Conservation (phyloP, 1,139 yeast species). For the Pichia inconspicua region DNA sequence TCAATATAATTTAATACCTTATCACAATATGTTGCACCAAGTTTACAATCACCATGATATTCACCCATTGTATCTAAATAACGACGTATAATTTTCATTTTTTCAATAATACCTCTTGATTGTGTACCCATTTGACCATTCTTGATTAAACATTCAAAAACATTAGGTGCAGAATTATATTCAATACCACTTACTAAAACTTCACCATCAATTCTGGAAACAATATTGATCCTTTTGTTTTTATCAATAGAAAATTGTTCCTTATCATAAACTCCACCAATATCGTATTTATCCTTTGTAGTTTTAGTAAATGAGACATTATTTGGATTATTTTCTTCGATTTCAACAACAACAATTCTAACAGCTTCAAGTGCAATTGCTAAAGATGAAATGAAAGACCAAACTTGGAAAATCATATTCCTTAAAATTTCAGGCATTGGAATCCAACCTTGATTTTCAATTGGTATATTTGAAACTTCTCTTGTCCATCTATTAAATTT, state of each 20-base stretch:
- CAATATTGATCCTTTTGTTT: constrained; percentile 2
- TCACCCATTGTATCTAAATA: constrained; percentile 17
- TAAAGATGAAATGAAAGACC: constrained; percentile 30
- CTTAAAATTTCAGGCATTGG: constrained; percentile 31
- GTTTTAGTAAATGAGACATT: background rate
- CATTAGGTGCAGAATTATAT: constrained; percentile 6
- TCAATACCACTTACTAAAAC: constrained; percentile 5
- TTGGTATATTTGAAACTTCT: constrained; percentile 20
- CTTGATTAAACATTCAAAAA: background rate
- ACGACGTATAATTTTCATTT: constrained; percentile 15
- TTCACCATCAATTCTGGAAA: constrained; percentile 3
- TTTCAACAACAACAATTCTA: constrained; percentile 16
- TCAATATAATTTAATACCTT: constrained; percentile 14
- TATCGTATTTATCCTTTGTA: background rate
- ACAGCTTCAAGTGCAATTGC: constrained; percentile 26
- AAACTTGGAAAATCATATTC: constrained; percentile 23
- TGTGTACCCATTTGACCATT: background rate
- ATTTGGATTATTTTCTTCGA: background rate
- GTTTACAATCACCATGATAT: constrained; percentile 18
- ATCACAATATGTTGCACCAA: constrained; percentile 18
- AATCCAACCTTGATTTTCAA: constrained; percentile 33
- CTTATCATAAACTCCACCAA: constrained; percentile 5
- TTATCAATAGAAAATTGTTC: background rate
- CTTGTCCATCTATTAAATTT: constrained; percentile 14
- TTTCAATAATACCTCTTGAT: constrained; percentile 11